A percentile compares a stretch with the other conserved stretches of the same genome.
phyloP scores from a whole-genome alignment of 768 basidiomycete genomes.

The Lactifluus piperatus region DNA sequence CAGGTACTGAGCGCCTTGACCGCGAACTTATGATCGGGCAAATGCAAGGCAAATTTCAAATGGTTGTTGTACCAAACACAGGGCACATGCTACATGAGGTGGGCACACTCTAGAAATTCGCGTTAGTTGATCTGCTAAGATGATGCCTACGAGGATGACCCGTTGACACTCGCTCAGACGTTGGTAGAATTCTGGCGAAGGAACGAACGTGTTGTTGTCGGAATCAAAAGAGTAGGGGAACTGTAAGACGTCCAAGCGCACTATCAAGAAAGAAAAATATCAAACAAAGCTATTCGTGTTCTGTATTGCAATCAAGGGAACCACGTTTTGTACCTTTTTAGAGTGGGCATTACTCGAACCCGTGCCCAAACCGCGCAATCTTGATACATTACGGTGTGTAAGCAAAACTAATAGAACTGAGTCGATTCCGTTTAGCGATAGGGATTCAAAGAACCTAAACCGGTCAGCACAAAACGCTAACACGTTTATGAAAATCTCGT shows the following conservation, averaged over 20 bases:
- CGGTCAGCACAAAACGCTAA: too few species aligned
- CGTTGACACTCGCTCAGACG: conserved; percentile 67
- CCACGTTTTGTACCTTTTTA: background rate
- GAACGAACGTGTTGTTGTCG: conserved; percentile 63
- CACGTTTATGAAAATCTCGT: too few species aligned
- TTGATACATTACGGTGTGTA: background rate
- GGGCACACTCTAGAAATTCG: conserved; percentile 16
- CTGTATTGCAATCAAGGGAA: background rate
- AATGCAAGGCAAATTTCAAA: conserved; percentile 84
- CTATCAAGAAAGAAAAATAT: background rate
- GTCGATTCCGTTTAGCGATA: background rate
- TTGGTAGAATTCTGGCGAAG: conserved; percentile 86
- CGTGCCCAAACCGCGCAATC: background rate
- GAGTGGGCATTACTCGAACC: background rate
- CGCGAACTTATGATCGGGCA: conserved; percentile 88
- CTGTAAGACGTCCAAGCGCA: conserved; percentile 17
- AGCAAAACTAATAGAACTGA: background rate
- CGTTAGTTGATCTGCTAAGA: background rate
- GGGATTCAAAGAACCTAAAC: background rate
- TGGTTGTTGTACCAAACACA: conserved; percentile 76
- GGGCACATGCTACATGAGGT: conserved; percentile 97
- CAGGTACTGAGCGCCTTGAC: conserved; percentile 89
- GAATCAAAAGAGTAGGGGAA: conserved; percentile 53
- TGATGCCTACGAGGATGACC: conserved; percentile 62
- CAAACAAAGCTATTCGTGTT: background rate